These are phyloP conservation scores for Trichaptum fuscoviolaceum DNA, from an alignment of 768 basidiomycete genomes.

Conservation along the genomic window DNA sequence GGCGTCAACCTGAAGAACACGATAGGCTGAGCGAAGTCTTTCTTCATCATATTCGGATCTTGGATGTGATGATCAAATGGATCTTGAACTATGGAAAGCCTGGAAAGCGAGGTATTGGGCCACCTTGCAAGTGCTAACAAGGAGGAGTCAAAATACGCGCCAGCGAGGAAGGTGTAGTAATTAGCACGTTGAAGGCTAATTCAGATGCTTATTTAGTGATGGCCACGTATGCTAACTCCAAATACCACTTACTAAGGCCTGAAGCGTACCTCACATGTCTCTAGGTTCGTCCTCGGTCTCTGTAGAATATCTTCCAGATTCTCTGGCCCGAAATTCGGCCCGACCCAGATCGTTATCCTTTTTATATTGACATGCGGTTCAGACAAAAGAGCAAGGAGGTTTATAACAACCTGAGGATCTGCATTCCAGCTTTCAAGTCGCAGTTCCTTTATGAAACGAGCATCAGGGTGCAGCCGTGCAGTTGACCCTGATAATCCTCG, in stretches of 20 bases:
- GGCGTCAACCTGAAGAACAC: conserved; percentile 73
- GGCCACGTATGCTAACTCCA: conserved; percentile 3
- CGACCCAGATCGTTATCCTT: conserved; percentile 59
- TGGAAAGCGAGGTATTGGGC: conserved; percentile 39
- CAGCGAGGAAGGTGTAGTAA: conserved; percentile 83
- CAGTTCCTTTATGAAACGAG: conserved; percentile 43
- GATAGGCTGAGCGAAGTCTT: conserved; percentile 76
- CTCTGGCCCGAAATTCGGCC: conserved; percentile 74
- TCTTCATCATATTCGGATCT: conserved; percentile 25
- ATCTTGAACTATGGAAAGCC: conserved; percentile 65
- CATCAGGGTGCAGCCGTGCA: conserved; percentile 16
- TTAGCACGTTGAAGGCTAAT: conserved; percentile 63
- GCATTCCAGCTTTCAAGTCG: conserved; percentile 59
- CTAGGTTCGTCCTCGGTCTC: conserved; percentile 40
- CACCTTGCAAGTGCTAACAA: conserved; percentile 59
- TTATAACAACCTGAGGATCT: conserved; percentile 71
- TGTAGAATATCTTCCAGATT: conserved; percentile 68
- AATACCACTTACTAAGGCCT: conserved; percentile 65
- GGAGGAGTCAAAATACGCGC: conserved; percentile 78
- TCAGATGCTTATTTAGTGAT: conserved; percentile 4
- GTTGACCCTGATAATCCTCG: conserved; percentile 24
- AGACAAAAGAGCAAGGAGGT: conserved; percentile 56
- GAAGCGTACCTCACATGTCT: conserved; percentile 63
- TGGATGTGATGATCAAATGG: conserved; percentile 33
- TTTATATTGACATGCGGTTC: conserved; percentile 25